These are phyloP conservation scores for Phytophthora cryptogea DNA, from an alignment of 352 stramenopile genomes.

Conservation along the genomic window DNA sequence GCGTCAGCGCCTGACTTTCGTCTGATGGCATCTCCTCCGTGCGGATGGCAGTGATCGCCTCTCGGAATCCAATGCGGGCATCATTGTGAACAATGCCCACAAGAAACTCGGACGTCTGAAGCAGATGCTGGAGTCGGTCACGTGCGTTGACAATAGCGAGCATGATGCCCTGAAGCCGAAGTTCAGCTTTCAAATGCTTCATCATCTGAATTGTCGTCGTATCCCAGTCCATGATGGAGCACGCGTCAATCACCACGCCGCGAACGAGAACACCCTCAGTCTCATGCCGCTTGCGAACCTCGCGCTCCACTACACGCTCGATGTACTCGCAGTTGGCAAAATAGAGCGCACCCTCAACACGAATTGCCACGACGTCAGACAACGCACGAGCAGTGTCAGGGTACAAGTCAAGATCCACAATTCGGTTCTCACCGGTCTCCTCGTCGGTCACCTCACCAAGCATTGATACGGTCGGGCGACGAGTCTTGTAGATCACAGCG, in stretches of 20 bases:
- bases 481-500: constrained; percentile 70
- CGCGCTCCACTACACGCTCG: constrained; percentile 53
- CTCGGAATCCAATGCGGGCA: constrained; percentile 63
- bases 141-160: constrained; percentile 81
- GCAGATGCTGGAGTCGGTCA: constrained; percentile 62
- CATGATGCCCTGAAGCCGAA: constrained; percentile 60
- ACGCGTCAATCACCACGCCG: constrained; percentile 73
- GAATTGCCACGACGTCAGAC: constrained; percentile 57
- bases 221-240: constrained; percentile 85
- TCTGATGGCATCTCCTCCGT: constrained; percentile 31
- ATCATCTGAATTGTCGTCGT: constrained; percentile 88
- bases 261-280: constrained; percentile 42
- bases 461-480: constrained; percentile 49
- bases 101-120: constrained; percentile 69
- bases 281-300: constrained; percentile 43
- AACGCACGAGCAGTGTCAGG: constrained; percentile 28
- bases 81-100: constrained; percentile 64
- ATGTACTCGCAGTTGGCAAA: constrained; percentile 76
- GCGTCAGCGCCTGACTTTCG: constrained; percentile 23
- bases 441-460: constrained; percentile 48
- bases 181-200: constrained; percentile 73
- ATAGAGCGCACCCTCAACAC: constrained; percentile 70
- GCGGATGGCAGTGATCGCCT: constrained; percentile 68
- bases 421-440: constrained; percentile 36
- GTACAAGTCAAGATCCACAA: constrained; percentile 47